Evolutionary conservation across 2,329 filamentous ascomycete species (phyloP).

Genomic region (Chalaropsis thielavioides): DNA sequence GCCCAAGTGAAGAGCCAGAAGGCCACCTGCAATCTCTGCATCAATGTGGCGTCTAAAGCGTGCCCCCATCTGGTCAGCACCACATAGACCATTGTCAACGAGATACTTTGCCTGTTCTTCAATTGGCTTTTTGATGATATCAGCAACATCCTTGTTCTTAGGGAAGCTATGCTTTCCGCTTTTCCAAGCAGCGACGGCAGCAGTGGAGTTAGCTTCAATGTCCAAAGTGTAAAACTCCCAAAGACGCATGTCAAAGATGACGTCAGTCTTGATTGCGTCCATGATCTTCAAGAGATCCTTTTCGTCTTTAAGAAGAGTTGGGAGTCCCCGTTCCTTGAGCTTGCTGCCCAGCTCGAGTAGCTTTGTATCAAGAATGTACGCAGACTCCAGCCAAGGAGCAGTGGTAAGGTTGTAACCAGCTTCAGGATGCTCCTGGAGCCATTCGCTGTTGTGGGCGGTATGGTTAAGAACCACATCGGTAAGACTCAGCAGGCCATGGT

Average conservation of each 20-base stretch:
- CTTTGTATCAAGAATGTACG: slow-evolving; percentile 45
- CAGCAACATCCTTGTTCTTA: slow-evolving; percentile 26
- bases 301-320: slow-evolving; percentile 53
- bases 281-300: slow-evolving; percentile 71
- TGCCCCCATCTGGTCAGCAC: slow-evolving; percentile 61
- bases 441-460: slow-evolving; percentile 87
- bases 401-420: slow-evolving; percentile 89
- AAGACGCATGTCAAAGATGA: slow-evolving; percentile 60
- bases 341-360: slow-evolving; percentile 63
- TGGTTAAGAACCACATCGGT: slow-evolving; percentile 98
- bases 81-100: slow-evolving; percentile 52
- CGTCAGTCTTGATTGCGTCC: slow-evolving; percentile 67
- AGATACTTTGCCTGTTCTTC: slow-evolving; percentile 45
- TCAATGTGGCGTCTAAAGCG: slow-evolving; percentile 61
- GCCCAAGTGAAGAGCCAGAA: slow-evolving; percentile 20
- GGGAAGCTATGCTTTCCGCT: slow-evolving; percentile 42
- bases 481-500: slow-evolving; percentile 72
- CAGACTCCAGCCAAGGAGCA: slow-evolving; percentile 60
- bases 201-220: slow-evolving; percentile 55
- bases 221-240: slow-evolving; percentile 92
- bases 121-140: slow-evolving; percentile 18
- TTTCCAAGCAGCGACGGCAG: slow-evolving; percentile 58
- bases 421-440: slow-evolving; percentile 88
- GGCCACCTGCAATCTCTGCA: slow-evolving; percentile 48
- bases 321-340: slow-evolving; percentile 56